Evolutionary conservation across 306 rosid species (phyloP).

Genomic region (Glycine latifolia): DNA sequence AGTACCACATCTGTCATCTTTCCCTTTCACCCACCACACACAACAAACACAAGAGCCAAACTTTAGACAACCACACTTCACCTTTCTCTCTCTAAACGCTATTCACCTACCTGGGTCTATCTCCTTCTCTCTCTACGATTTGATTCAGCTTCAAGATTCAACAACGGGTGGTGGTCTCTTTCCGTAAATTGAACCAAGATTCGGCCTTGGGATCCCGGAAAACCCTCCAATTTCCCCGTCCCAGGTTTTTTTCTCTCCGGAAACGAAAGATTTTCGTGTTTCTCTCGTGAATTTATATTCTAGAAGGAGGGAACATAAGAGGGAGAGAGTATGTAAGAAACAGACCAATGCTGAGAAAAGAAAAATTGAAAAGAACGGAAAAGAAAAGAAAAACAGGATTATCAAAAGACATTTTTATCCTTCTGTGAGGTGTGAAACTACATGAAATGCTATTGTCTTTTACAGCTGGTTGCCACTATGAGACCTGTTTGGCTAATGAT

Average conservation of each 20-base stretch:
- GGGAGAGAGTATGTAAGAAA: not conserved
- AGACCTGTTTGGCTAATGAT: conserved; percentile 26
- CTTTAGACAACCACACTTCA: conserved; percentile 47
- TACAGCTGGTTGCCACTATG: conserved; percentile 52
- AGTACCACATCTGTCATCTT: conserved; percentile 83
- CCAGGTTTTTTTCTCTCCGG: conserved; percentile 18
- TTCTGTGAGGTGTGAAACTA: not conserved
- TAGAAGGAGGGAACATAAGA: conserved; percentile 45
- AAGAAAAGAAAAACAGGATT: not conserved
- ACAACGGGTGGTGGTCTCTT: conserved; percentile 6
- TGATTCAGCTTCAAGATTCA: conserved; percentile 43
- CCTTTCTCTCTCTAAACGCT: conserved; percentile 44
- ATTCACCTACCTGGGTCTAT: conserved; percentile 5
- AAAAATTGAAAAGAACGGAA: not conserved
- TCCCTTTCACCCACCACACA: conserved; percentile 45
- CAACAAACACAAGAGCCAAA: conserved; percentile 29
- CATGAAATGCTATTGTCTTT: not conserved
- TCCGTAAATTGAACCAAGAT: conserved; percentile 38
- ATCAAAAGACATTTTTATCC: not conserved
- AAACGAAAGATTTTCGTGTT: not conserved
- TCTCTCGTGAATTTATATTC: conserved; percentile 37
- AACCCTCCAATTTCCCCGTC: conserved; percentile 36
- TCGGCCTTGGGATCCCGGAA: conserved; percentile 52
- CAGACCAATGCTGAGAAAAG: not conserved
- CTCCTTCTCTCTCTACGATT: conserved; percentile 19